Percentiles rank a stretch among this genome's conserved stretches.
phyloP scores from a whole-genome alignment of 2,329 filamentous ascomycete genomes.

The Monosporascus sp. region DNA sequence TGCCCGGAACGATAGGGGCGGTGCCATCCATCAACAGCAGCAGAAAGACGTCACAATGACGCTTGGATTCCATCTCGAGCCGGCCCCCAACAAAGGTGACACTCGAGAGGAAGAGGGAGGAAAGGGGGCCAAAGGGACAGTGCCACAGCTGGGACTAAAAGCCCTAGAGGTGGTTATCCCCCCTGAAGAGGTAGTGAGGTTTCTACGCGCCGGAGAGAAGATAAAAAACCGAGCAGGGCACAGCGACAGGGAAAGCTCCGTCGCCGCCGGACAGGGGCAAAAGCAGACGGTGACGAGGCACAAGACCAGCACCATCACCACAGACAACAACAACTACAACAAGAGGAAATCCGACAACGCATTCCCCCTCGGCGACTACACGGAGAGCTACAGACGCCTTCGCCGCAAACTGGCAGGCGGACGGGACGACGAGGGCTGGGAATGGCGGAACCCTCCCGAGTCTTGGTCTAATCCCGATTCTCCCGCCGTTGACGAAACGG shows the following conservation, averaged over 20 bases:
- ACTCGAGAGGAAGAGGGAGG: slow-evolving; percentile 4
- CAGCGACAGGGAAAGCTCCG: not conserved
- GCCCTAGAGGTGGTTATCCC: slow-evolving; percentile 49
- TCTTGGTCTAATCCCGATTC: not conserved
- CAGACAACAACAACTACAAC: slow-evolving; percentile 1
- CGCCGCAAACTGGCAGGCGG: slow-evolving; percentile 42
- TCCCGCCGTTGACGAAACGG: not conserved
- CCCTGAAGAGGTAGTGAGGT: slow-evolving; percentile 40
- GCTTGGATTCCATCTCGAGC: slow-evolving; percentile 43
- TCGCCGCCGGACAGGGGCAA: no score
- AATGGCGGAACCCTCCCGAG: slow-evolving; percentile 32
- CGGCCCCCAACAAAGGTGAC: slow-evolving; percentile 10
- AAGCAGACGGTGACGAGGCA: no score
- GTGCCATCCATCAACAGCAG: slow-evolving; percentile 19
- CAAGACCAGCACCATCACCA: not conserved
- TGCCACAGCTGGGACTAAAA: slow-evolving; percentile 28
- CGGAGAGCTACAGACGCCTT: slow-evolving; percentile 22
- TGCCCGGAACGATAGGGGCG: slow-evolving; percentile 29
- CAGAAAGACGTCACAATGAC: slow-evolving; percentile 46
- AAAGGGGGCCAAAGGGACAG: not conserved
- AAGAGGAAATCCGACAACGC: slow-evolving; percentile 18
- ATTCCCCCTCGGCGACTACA: slow-evolving; percentile 19
- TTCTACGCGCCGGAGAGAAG: slow-evolving; percentile 36
- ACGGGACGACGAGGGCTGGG: slow-evolving; percentile 48
- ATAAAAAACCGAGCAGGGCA: slow-evolving; percentile 1